Evolutionary conservation across 495 filamentous ascomycete genomes (phyloP), one percentile per base, ranked within the genome.

Genomic region (Aspergillus diversus): DNA sequence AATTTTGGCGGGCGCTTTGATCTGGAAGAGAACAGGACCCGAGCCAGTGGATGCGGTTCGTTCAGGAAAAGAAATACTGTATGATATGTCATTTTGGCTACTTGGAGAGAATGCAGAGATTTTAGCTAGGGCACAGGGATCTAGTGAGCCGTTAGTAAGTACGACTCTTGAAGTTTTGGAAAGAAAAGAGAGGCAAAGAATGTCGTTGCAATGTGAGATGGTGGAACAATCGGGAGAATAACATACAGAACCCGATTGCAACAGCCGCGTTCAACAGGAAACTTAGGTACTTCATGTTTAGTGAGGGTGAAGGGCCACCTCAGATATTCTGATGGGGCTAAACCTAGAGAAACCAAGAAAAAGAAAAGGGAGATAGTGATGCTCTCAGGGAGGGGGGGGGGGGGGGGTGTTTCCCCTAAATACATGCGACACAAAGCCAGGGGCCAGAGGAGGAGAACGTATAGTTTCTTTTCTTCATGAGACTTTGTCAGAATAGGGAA

Each of bases 11-110:
- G 89, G 87, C 3, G 88, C 86, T 34, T 73, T 76, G 50, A 92
- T 81, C 63, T 90, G 89, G 60, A 92, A 79, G 70, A 86, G 90
- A 51, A 92, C 81, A 7, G 75, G 71, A 0, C 75, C 77, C 4
- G 67, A 64, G 21, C 64, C 63, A 1, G 74, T 68, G 9, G 58
- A 64, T 6, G 66, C 69, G 7, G 77, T 78, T 46, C 54, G 27
- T 3, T 69, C 33, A 7, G 75, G 74, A 16, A 78, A 63, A 48
- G 71, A 71, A 54, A 81, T 64, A 35, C 70, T 73, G 61, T 71
- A 81, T 35, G 68, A 71, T 15, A 78, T 60, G 5, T 68, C 69
- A 34, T 60, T 63, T 4, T 73, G 63, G 31, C 63, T 59, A 34
- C 31, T 33, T 0, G 76, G 71, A 11, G 69, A 57, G 35, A 76